A percentile compares a stretch with the other conserved stretches of the same genome.
These are phyloP conservation scores for Tolypocladium inflatum DNA, from an alignment of 2,329 filamentous ascomycete species.

Conservation along the genomic window DNA sequence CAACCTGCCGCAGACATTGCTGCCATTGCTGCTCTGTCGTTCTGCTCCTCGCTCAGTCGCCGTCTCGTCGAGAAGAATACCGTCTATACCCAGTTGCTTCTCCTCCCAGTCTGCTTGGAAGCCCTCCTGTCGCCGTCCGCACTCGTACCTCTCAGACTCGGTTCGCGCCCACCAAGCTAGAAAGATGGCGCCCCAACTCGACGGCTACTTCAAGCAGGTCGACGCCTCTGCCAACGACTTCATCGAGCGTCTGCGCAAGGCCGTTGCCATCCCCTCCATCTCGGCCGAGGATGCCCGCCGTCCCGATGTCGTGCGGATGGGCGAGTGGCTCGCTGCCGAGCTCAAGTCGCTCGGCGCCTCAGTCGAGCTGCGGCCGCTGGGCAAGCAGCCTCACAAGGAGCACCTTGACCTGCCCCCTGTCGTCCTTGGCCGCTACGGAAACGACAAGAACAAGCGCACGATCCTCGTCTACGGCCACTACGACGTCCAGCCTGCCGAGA, in stretches of 20 bases:
- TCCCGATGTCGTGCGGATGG: constrained; percentile 93
- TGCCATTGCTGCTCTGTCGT: constrained; percentile 9
- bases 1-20: constrained; percentile 21
- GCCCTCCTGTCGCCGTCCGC: constrained; percentile 17
- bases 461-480: constrained; percentile 98
- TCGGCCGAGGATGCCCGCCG: constrained; percentile 85
- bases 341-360: constrained; percentile 75
- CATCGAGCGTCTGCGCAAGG: constrained; percentile 81
- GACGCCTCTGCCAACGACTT: constrained; percentile 71
- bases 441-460: constrained; percentile 84
- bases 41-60: constrained; percentile 8
- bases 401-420: constrained; percentile 87
- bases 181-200: constrained; percentile 84
- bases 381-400: constrained; percentile 86
- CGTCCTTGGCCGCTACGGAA: constrained; percentile 84
- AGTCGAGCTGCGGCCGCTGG: constrained; percentile 78
- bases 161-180: constrained; percentile 49
- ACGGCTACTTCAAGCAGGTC: constrained; percentile 88
- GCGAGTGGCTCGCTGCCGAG: constrained; percentile 77
- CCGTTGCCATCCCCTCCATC: constrained; percentile 92
- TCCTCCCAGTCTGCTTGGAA: constrained; percentile 4
- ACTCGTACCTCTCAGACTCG: constrained; percentile 40
- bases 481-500: constrained; percentile 91
- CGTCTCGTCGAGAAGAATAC: constrained; percentile 8
- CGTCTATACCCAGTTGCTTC: constrained; percentile 12